These are phyloP conservation scores for sweet orange (Citrus sinensis) DNA, from an alignment of 345 rosid species.

Conservation along the genomic window DVS_A1.0 CM039169.1:13692501-13693000, in stretches of 20 bases:
- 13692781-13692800: background rate
- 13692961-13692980: constrained; percentile 98
- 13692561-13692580: constrained; percentile 32
- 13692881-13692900: constrained; percentile 36
- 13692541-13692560: constrained; percentile 12
- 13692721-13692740: background rate
- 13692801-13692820: background rate
- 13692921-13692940: constrained; percentile 91
- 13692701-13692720: background rate
- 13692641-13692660: constrained; percentile 91
- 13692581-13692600: constrained; percentile 89
- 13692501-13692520: background rate
- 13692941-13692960: constrained; percentile 95
- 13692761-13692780: background rate
- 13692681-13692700: constrained; percentile 1
- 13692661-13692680: constrained; percentile 9
- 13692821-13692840: background rate
- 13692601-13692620: constrained; percentile 65
- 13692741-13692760: background rate
- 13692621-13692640: constrained; percentile 64
- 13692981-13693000: constrained; percentile 83
- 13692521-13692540: constrained; percentile 10
- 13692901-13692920: constrained; percentile 98
- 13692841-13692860: background rate
- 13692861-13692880: constrained; percentile 12